Evolutionary conservation across 140 eudicot genomes (phyloP), one percentile per base, ranked within the genome.

Genomic region (Flaveria floridana): DNA sequence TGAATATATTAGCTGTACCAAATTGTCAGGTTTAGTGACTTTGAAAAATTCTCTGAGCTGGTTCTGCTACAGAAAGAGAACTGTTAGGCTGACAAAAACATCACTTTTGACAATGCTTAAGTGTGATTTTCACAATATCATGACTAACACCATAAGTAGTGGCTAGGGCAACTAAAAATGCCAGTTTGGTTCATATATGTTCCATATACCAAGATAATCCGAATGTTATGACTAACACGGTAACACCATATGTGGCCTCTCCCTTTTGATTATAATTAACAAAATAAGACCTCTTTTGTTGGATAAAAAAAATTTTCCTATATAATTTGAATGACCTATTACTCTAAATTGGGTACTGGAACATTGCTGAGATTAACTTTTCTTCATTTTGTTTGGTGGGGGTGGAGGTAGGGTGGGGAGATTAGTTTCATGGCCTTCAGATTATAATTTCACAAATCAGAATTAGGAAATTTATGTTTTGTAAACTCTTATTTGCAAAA

Each of bases 261-360:
- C n/a, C 64, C 51, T 71, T 50, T 71, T 52, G 59, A 74, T 75
- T 50, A 64, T 12, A 30, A 30, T 48, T 21, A 74, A 61, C 21
- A 67, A 2, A 41, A 8, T 44, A 23, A 34, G 3, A 30, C 57
- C 23, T 67, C 11, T 34, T 21, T 57, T 65, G 55, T 15, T 65
- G 16, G 65, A 47, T 21, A 65, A 8, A n/a, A 37, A 14, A 34
- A 20, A 11, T 13, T 34, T 7, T 52, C 7, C 4, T 4, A n/a
- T 42, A 62, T 12, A 37, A 7, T 66, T 34, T 57, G 12, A 66
- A 21, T 52, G 68, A 53, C 68, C 75, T n/a, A 70, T 16, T 50
- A 37, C 30, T 26, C 37, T 16, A 39, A 15, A 65, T 1, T 6
- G 25, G 51, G 48, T 65, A n/a, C 25, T 7, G 48, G 50, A 34